phyloP scores from a whole-genome alignment of 345 rosid genomes.

The Capsella bursapastoris region DNA sequence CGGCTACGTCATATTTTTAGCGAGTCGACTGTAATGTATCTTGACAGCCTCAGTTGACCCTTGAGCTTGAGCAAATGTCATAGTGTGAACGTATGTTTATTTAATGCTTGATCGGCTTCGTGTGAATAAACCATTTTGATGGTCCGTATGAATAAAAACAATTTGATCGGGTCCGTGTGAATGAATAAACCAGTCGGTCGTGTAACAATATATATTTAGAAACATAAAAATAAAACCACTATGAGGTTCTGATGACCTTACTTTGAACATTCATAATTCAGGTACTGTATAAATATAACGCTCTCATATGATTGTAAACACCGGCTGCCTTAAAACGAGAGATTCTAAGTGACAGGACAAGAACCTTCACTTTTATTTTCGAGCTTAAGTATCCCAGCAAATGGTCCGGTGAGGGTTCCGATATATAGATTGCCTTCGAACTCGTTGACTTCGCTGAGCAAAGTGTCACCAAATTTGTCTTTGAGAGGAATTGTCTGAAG shows the following conservation, averaged over 20 bases:
- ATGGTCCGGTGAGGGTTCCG: constrained; percentile 43
- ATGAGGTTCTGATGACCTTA: background rate
- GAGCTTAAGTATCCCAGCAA: constrained; percentile 44
- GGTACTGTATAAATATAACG: background rate
- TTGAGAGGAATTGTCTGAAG: constrained; percentile 39
- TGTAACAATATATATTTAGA: background rate
- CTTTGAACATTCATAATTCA: background rate
- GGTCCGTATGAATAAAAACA: no score
- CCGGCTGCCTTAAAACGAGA: background rate
- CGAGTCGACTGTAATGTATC: no score
- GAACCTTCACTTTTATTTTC: constrained; percentile 13
- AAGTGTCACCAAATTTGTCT: constrained; percentile 42
- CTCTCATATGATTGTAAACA: constrained; percentile 7
- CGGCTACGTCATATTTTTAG: no score
- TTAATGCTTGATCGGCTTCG: no score
- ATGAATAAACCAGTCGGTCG: no score
- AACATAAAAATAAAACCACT: background rate
- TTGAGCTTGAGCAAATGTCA: no score
- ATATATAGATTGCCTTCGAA: constrained; percentile 36
- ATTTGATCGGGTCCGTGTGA: no score
- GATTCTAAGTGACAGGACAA: background rate
- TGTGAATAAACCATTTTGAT: no score
- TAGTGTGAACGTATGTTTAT: no score
- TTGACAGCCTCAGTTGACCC: no score
- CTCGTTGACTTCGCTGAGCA: constrained; percentile 43